Evolutionary conservation across 345 rosid genomes (phyloP), one percentile per base, ranked within the genome.

Genomic region (Turritis glabra): DNA sequence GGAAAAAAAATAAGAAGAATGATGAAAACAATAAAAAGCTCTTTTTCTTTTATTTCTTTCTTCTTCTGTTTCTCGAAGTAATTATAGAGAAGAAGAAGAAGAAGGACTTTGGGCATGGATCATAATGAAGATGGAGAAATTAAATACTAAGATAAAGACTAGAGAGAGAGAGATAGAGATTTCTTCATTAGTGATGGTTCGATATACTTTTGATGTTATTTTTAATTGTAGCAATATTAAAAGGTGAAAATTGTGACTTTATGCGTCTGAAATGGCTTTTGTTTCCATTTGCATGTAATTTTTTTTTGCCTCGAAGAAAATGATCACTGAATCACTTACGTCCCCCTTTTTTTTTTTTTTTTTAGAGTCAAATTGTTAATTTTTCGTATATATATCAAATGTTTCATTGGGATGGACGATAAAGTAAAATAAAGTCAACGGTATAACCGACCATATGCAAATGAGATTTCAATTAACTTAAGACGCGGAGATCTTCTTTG

Each of bases 91-190:
- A 58, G 54, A 19, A 1, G 67, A 38, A 47, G 41, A 12, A 32
- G 35, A 40, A 40, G 68, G 7, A 38, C 27, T 66, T 58, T 57
- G 67, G 52, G 47, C 8, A 33, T 61, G 12, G 58, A 54, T 69
- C 71, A 54, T 44, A 62, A 17, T 65, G 75, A 76, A 35, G 80
- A 35, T 69, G 80, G 59, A 62, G 80, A 76, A 69, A 76, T 59
- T 75, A 68, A 75, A 75, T 75, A 65, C 14, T 22, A 73, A 57
- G 78, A 75, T 67, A 75, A 67, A 48, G 68, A 67, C 73, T 37
- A 18, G 48, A 69, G 74, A 69, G 73, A 40, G 40, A 61, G 32
- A 29, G 37, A 33, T 69, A 66, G 14, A 57, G 21, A 18, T 62
- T 5, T 64, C 32, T 54, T 64, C 6, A 27, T 40, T 27, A 3